Evolutionary conservation across 2,329 filamentous ascomycete species (phyloP).

Genomic region (Hypoxylon sp.): DNA sequence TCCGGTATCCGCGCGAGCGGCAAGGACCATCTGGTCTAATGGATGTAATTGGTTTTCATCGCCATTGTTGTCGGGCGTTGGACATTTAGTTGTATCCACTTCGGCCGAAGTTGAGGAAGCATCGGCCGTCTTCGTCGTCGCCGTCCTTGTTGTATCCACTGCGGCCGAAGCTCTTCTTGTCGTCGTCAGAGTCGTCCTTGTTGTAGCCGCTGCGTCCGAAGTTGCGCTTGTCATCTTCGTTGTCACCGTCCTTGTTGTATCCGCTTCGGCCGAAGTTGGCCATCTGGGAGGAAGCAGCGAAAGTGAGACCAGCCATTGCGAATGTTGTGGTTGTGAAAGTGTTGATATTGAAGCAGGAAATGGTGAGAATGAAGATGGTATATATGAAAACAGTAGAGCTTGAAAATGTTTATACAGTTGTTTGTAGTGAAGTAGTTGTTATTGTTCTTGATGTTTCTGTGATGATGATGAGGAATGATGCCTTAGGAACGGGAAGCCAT

Average conservation of each 20-base stretch:
- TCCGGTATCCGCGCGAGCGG: constrained; percentile 31
- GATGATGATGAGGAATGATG: constrained; percentile 30
- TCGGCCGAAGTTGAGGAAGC: constrained; percentile 45
- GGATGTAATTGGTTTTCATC: constrained; percentile 8
- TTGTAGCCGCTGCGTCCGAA: constrained; percentile 56
- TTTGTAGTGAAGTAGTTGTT: constrained; percentile 32
- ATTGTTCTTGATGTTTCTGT: constrained; percentile 42
- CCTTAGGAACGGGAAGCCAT: constrained; percentile 42
- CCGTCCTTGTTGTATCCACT: constrained; percentile 54
- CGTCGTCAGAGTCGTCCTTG: constrained; percentile 52
- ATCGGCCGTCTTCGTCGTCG: constrained; percentile 47
- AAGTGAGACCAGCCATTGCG: constrained; percentile 58
- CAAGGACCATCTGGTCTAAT: constrained; percentile 43
- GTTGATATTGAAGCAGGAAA: constrained; percentile 1
- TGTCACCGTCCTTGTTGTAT: constrained; percentile 62
- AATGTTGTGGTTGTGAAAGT: constrained; percentile 35
- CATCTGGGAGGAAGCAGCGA: constrained; percentile 53
- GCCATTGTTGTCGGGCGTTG: constrained; percentile 19
- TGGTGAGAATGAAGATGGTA: constrained; percentile 2
- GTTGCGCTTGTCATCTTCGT: constrained; percentile 56
- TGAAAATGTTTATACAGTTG: constrained; percentile 36
- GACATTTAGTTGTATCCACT: constrained; percentile 50
- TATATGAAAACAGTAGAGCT: constrained; percentile 14
- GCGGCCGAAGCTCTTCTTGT: constrained; percentile 46
- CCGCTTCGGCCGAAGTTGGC: constrained; percentile 62